Base-by-base conservation (phyloP, 352 stramenopile species). In the Phytophthora foliorum region DNA sequence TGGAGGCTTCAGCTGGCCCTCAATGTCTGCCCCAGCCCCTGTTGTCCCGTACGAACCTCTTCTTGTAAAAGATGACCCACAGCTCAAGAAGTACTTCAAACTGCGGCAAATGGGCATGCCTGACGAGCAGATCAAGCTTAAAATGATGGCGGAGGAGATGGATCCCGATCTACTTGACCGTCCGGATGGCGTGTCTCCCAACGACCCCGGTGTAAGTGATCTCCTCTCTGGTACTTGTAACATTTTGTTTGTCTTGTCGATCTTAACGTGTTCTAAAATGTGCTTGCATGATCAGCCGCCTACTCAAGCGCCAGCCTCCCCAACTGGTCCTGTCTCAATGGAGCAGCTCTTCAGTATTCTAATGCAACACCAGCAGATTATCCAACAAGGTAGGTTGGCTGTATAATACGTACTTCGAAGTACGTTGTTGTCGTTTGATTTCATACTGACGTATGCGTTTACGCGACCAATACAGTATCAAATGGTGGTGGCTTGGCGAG, bases 281-380 rank as follows among this genome's bases (percentile, higher is more conserved):
- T 57, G 21, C 41, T 57, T 45, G 3, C 36, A 19, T 31, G 52
- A n/a, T 27, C 11, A 91, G 81, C 84, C 83, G 6, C 80, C 84
- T 21, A 58, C 48, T 19, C 50, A 73, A 57, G 54, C 56, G 21
- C 31, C 63, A 51, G 38, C 61, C 10, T 70, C 69, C 6, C 62
- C 75, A 16, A 63, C 78, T 6, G 71, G 74, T 8, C 73, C 73
- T 21, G 81, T 96, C 21, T 94, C 89, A 10, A 95, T 96, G 85
- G 86, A 96, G 39, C 86, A 96, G 39, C 67, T 96, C 4, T 94
- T 94, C 38, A 91, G 80, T 44, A 94, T 96, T 52, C 63, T 95
- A 6, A 94, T 96, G 87, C 87, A 96, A 38, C 88, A 96, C 64
- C 89, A 96, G 25, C 84, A 94, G 59, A 91, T 95, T 42, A 94